Evolutionary conservation across 352 stramenopile genomes (phyloP).

Genomic region (Proteromonas lacertae): DNA sequence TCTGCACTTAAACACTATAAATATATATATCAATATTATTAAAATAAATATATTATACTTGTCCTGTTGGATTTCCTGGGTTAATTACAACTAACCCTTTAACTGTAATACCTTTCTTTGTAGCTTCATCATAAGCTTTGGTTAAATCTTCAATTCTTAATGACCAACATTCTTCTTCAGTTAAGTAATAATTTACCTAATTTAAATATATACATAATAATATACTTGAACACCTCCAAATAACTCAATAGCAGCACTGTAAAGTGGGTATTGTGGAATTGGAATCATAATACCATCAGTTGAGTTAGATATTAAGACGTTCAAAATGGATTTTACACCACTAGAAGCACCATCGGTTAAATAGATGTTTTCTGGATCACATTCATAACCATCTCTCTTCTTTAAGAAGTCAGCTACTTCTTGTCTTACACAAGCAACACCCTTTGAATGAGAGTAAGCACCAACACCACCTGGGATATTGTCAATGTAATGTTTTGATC

Average conservation of each 20-base stretch:
- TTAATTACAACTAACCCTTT: constrained; percentile 93
- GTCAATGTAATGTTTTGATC: constrained; percentile 38
- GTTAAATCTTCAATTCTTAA: constrained; percentile 42
- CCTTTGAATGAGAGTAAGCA: constrained; percentile 62
- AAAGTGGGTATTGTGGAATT: constrained; percentile 97
- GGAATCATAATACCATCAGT: constrained; percentile 57
- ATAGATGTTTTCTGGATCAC: constrained; percentile 71
- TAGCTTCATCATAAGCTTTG: constrained; percentile 40
- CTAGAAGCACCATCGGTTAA: constrained; percentile 78
- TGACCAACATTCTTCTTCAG: constrained; percentile 67
- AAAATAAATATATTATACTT: constrained; percentile 27
- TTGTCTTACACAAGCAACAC: constrained; percentile 32
- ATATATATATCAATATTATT: no score
- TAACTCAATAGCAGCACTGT: constrained; percentile 78
- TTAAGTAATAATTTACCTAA: no score
- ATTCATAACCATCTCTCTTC: constrained; percentile 38
- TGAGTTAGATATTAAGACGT: constrained; percentile 32
- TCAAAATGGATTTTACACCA: constrained; percentile 55
- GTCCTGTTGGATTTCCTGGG: constrained; percentile 85
- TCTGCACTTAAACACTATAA: constrained; percentile 19
- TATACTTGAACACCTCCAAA: constrained; percentile 59
- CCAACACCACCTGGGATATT: constrained; percentile 8
- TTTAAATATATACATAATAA: no score
- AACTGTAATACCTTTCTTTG: constrained; percentile 44
- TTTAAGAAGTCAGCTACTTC: constrained; percentile 51